A percentile compares a stretch with the other conserved stretches of the same genome.
phyloP scores from a whole-genome alignment of 139 green algal species.

The Raphidocelis subcapitata region DNA sequence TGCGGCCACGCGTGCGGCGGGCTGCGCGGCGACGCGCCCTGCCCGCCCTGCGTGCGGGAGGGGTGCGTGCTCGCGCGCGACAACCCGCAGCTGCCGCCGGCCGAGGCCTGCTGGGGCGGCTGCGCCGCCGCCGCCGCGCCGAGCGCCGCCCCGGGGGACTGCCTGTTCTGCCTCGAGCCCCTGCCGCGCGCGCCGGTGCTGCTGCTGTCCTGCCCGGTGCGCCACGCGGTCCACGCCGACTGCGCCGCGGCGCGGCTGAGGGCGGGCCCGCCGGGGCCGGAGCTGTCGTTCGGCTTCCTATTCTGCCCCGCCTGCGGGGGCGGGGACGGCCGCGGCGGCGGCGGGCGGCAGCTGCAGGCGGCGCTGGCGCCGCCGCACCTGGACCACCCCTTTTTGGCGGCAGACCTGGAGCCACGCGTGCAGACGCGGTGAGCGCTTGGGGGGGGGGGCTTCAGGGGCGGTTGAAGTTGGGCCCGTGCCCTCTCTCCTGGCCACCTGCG shows the following conservation, averaged over 20 bases:
- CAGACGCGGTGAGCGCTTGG: constrained; percentile 8
- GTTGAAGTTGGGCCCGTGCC: no score
- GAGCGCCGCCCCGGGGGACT: background rate
- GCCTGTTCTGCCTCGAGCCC: constrained; percentile 19
- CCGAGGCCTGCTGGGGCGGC: no score
- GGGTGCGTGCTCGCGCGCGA: background rate
- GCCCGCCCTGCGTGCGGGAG: constrained; percentile 11
- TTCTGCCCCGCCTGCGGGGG: constrained; percentile 37
- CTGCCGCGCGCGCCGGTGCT: constrained; percentile 3
- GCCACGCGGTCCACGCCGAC: background rate
- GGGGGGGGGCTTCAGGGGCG: no score
- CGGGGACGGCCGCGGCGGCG: no score
- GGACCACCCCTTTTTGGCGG: constrained; percentile 24
- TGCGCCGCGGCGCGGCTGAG: background rate
- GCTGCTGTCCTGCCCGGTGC: background rate
- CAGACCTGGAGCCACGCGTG: constrained; percentile 4
- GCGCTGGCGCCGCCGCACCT: constrained; percentile 11
- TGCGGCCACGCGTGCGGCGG: constrained; percentile 21
- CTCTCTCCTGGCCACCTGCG: background rate
- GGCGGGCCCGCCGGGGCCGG: constrained; percentile 11
- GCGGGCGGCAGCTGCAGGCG: background rate
- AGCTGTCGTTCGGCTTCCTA: constrained; percentile 32
- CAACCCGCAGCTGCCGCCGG: no score
- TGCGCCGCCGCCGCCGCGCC: no score
- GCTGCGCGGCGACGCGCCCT: background rate